Percentiles rank a stretch among this genome's conserved stretches.
These are phyloP conservation scores for Mycena vulgaris DNA, from an alignment of 768 basidiomycete species.

Conservation along the genomic window DNA sequence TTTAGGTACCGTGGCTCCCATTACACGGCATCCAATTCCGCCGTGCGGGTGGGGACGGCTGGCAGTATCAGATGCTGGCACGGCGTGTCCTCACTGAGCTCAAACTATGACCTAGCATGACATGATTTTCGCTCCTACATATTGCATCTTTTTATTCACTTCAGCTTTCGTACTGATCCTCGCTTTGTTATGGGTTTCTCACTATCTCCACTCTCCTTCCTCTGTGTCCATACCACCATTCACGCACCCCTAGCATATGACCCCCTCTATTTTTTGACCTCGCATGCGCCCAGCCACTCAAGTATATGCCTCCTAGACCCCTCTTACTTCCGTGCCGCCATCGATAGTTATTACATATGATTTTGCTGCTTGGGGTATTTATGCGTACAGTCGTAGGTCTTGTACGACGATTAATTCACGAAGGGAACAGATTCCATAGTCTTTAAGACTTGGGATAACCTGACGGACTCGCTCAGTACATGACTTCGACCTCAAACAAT, in stretches of 20 bases:
- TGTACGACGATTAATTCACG: slow-evolving; percentile 9
- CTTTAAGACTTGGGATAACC: not conserved
- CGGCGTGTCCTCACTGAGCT: slow-evolving; percentile 89
- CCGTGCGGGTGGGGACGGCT: slow-evolving; percentile 89
- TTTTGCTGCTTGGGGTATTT: slow-evolving; percentile 18
- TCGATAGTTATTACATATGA: slow-evolving; percentile 9
- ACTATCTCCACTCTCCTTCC: not conserved
- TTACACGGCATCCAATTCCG: slow-evolving; percentile 97
- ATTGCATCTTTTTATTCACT: slow-evolving; percentile 11
- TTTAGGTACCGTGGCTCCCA: slow-evolving; percentile 91
- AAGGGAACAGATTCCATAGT: slow-evolving; percentile 7
- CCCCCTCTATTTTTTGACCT: slow-evolving; percentile 19
- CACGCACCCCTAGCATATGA: slow-evolving; percentile 30
- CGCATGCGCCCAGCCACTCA: not conserved
- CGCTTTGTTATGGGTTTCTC: slow-evolving; percentile 10
- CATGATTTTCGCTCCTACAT: not conserved
- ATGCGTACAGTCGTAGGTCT: slow-evolving; percentile 14
- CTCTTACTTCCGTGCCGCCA: not conserved
- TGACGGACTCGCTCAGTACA: no score
- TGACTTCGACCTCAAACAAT: not conserved
- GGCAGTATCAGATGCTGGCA: slow-evolving; percentile 98
- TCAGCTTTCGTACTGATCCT: slow-evolving; percentile 16
- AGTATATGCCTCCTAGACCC: slow-evolving; percentile 1
- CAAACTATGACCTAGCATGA: slow-evolving; percentile 72
- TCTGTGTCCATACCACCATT: slow-evolving; percentile 1